A percentile compares a stretch with the other conserved stretches of the same genome.
These are phyloP conservation scores for Panaeolus cyanescens DNA, from an alignment of 768 basidiomycete species.

Conservation along the genomic window DNA sequence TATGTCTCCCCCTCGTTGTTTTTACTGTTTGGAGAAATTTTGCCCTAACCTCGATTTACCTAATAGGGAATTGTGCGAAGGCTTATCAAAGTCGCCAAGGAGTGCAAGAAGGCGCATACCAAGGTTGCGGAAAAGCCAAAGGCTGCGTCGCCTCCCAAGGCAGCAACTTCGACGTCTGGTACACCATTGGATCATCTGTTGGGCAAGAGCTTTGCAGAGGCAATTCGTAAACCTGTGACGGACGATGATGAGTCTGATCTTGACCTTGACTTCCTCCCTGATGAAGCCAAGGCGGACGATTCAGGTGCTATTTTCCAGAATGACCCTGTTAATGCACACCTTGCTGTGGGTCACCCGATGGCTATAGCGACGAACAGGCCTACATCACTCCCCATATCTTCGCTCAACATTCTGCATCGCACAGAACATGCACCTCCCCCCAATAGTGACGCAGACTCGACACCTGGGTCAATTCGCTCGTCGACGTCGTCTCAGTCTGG, in stretches of 20 bases:
- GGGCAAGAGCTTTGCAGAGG: constrained; percentile 70
- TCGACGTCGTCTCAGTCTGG: neutral
- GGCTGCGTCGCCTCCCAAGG: constrained; percentile 28
- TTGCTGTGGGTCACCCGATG: constrained; percentile 35
- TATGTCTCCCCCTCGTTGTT: constrained; percentile 40
- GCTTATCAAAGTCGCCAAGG: constrained; percentile 80
- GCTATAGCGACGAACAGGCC: constrained; percentile 42
- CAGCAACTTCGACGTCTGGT: constrained; percentile 27
- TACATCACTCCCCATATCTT: constrained; percentile 52
- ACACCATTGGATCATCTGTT: constrained; percentile 45
- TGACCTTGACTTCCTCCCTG: constrained; percentile 74
- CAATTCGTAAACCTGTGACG: constrained; percentile 39
- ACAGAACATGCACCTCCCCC: constrained; percentile 45
- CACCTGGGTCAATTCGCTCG: constrained; percentile 10
- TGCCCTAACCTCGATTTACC: neutral
- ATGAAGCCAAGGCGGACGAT: constrained; percentile 39
- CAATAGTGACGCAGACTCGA: constrained; percentile 23
- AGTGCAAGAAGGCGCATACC: constrained; percentile 72
- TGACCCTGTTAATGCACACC: constrained; percentile 52
- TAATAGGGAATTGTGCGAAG: constrained; percentile 76
- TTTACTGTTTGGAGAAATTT: constrained; percentile 11
- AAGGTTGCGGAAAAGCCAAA: constrained; percentile 39
- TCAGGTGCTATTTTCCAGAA: constrained; percentile 35
- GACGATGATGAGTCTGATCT: constrained; percentile 69
- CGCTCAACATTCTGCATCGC: constrained; percentile 65